These are phyloP conservation scores for Cladophialophora exuberans DNA, from an alignment of 2,329 filamentous ascomycete genomes.

Conservation along the genomic window DNA sequence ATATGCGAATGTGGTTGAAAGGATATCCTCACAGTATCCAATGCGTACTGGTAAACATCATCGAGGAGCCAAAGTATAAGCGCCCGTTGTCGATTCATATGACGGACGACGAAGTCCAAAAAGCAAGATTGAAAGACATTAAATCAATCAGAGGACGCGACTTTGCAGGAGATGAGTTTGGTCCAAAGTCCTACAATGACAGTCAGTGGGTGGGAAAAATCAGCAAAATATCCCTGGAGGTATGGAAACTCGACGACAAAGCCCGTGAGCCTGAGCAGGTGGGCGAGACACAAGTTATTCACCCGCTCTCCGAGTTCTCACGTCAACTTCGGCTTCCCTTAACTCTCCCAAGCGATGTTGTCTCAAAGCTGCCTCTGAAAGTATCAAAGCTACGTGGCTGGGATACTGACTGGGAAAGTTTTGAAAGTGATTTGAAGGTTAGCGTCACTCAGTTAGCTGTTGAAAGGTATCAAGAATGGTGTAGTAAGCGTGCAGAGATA, in stretches of 20 bases:
- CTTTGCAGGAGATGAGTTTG: not conserved
- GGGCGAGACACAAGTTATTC: not conserved
- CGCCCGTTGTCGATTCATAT: not conserved
- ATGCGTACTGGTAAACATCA: not conserved
- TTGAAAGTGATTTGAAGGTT: not conserved
- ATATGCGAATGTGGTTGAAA: not conserved
- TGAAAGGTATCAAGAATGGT: not conserved
- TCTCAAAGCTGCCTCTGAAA: not conserved
- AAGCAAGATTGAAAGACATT: not conserved
- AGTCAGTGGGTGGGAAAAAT: not conserved
- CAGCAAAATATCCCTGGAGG: not conserved
- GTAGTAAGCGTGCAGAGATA: not conserved
- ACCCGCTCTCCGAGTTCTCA: not conserved
- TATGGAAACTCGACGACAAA: not conserved
- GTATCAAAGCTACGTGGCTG: not conserved
- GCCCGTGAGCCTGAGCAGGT: not conserved
- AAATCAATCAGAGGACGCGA: not conserved
- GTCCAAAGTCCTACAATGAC: not conserved
- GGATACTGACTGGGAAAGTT: too few relatives aligned
- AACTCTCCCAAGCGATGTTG: not conserved
- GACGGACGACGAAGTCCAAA: not conserved
- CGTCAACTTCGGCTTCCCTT: not conserved
- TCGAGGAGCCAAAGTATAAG: not conserved
- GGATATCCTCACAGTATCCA: not conserved
- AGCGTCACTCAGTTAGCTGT: not conserved